Percentiles rank a stretch among this genome's conserved stretches.
phyloP scores from a whole-genome alignment of 768 basidiomycete genomes.

The Phanerochaete carnosa region DNA sequence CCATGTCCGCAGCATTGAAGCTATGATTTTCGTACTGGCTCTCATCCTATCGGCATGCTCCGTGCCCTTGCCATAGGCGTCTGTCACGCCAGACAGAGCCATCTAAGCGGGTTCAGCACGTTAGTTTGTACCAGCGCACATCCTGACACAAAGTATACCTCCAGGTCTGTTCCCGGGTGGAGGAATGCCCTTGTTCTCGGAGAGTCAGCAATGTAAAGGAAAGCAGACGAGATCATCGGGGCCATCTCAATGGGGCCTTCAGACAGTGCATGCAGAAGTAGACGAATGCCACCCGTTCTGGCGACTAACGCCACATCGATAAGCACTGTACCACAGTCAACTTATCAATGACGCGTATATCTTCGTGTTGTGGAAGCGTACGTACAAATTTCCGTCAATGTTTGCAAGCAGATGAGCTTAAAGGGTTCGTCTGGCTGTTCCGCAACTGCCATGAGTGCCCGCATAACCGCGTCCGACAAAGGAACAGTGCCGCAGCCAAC shows the following conservation, averaged over 20 bases:
- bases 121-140: not conserved
- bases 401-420: conserved; percentile 77
- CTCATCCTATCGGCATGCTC: conserved; percentile 80
- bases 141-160: conserved; percentile 48
- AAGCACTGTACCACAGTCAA: conserved; percentile 52
- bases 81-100: conserved; percentile 85
- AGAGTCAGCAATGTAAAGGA: conserved; percentile 81
- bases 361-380: conserved; percentile 5
- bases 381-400: conserved; percentile 86
- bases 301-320: conserved; percentile 84
- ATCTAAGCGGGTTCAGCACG: conserved; percentile 46
- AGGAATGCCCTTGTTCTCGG: conserved; percentile 80
- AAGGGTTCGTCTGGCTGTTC: conserved; percentile 93
- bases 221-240: conserved; percentile 72
- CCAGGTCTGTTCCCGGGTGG: conserved; percentile 81
- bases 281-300: conserved; percentile 79
- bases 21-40: conserved; percentile 72
- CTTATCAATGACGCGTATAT: not conserved
- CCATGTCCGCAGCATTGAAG: conserved; percentile 87
- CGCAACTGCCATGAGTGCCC: conserved; percentile 89
- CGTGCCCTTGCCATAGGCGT: conserved; percentile 82
- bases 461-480: conserved; percentile 73
- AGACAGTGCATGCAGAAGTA: conserved; percentile 82
- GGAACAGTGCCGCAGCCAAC: conserved; percentile 46
- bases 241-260: conserved; percentile 86